Percentiles rank a stretch among this genome's conserved stretches.
Evolutionary conservation across 139 green algal species (phyloP).

Genomic region (Spirogloea muscicola): DNA sequence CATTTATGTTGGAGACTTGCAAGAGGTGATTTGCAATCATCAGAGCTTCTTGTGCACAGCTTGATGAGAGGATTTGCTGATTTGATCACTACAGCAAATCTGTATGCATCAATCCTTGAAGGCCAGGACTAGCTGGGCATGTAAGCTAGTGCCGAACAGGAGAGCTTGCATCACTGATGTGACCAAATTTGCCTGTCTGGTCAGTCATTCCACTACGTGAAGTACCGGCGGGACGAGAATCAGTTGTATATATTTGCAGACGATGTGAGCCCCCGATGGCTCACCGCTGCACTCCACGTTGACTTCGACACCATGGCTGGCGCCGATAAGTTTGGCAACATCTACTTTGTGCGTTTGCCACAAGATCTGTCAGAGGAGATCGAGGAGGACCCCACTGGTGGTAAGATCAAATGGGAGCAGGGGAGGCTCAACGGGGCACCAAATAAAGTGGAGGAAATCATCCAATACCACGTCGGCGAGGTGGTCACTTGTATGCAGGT

Average conservation of each 20-base stretch:
- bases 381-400: slow-evolving; percentile 93
- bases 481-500: slow-evolving; percentile 75
- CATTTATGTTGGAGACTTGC: slow-evolving; percentile 80
- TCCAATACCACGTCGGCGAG: slow-evolving; percentile 92
- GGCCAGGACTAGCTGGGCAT: no score
- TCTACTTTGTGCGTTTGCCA: slow-evolving; percentile 73
- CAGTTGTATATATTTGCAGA: slow-evolving; percentile 92
- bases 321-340: slow-evolving; percentile 95
- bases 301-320: slow-evolving; percentile 94
- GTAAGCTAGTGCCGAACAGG: no score
- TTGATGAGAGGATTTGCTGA: no score
- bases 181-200: no score
- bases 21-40: slow-evolving; percentile 59
- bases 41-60: no score
- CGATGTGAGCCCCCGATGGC: slow-evolving; percentile 75
- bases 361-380: slow-evolving; percentile 77
- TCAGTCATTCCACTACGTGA: slow-evolving; percentile 71
- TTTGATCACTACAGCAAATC: no score
- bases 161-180: no score
- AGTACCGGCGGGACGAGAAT: slow-evolving; percentile 87
- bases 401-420: slow-evolving; percentile 67
- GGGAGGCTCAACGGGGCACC: slow-evolving; percentile 77
- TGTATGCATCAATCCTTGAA: no score
- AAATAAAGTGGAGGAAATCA: slow-evolving; percentile 71
- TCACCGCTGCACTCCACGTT: slow-evolving; percentile 72